Percentiles rank a stretch among this genome's conserved stretches.
These are phyloP conservation scores for Grigorovia transvaalensis DNA, from an alignment of 805 yeast species.

Conservation along the genomic window DNA sequence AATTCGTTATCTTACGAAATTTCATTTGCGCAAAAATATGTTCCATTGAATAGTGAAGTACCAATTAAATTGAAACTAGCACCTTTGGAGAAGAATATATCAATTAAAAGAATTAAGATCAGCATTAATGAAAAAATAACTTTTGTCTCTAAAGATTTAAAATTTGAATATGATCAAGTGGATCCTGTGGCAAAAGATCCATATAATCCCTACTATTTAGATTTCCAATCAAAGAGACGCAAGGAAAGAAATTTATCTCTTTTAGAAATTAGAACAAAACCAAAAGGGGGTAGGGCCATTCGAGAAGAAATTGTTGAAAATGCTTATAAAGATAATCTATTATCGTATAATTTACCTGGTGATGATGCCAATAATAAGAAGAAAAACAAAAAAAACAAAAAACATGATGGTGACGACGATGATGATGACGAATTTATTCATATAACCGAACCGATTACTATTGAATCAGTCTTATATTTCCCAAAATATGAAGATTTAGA, in stretches of 20 bases:
- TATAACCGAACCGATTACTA: constrained; percentile 20
- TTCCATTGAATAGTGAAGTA: constrained; percentile 50
- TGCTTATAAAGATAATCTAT: constrained; percentile 49
- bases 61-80: constrained; percentile 54
- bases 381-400: constrained; percentile 28
- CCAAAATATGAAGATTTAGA: constrained; percentile 25
- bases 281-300: constrained; percentile 38
- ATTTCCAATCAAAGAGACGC: constrained; percentile 24
- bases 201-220: constrained; percentile 29
- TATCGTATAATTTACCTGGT: constrained; percentile 37
- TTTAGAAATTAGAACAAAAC: constrained; percentile 56
- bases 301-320: constrained; percentile 48
- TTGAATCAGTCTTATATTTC: constrained; percentile 24
- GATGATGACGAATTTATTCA: constrained; percentile 7
- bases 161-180: constrained; percentile 47
- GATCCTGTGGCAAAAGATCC: constrained; percentile 28
- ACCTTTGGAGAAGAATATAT: constrained; percentile 55
- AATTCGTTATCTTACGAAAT: constrained; percentile 61
- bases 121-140: constrained; percentile 60
- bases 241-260: constrained; percentile 48
- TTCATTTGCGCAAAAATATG: constrained; percentile 60
- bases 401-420: constrained; percentile 2
- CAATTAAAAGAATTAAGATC: constrained; percentile 53
- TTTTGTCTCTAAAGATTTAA: constrained; percentile 47
- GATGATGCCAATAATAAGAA: background rate